Percentiles rank a stretch among this genome's conserved stretches.
phyloP scores from a whole-genome alignment of 305 asterid species.

The Solanum aculeatissimum region DNA sequence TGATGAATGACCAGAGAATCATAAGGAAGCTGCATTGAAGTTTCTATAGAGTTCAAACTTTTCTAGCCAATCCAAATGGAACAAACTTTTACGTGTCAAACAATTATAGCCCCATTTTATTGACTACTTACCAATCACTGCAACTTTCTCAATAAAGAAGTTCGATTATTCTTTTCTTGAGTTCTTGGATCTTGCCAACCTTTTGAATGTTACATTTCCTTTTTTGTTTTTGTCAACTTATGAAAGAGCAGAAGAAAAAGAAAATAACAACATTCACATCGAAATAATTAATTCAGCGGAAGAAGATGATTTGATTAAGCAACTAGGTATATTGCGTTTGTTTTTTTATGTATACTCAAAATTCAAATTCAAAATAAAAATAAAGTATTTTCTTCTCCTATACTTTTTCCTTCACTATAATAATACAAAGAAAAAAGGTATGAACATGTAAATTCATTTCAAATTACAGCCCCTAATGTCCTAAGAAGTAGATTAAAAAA shows the following conservation, averaged over 20 bases:
- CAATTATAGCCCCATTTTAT: slow-evolving; percentile 38
- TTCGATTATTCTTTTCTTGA: slow-evolving; percentile 5
- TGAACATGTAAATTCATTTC: slow-evolving; percentile 21
- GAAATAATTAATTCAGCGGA: not conserved
- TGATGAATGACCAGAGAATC: not conserved
- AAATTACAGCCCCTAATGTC: not conserved
- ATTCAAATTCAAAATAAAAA: not conserved
- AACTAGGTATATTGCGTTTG: not conserved
- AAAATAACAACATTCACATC: not conserved
- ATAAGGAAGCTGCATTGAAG: slow-evolving; percentile 33
- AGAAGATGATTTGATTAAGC: not conserved
- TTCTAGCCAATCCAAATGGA: slow-evolving; percentile 20
- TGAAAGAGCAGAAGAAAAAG: not conserved
- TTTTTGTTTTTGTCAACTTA: not conserved
- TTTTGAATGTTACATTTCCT: not conserved
- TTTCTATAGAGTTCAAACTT: not conserved
- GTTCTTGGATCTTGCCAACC: not conserved
- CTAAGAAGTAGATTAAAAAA: not conserved
- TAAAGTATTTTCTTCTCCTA: not conserved
- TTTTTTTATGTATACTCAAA: not conserved
- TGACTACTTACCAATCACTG: slow-evolving; percentile 25
- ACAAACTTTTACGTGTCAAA: slow-evolving; percentile 45
- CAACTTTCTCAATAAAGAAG: not conserved
- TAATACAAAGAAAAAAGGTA: not conserved
- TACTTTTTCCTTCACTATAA: not conserved